These are phyloP conservation scores for Cystoderma amianthinum DNA, from an alignment of 768 basidiomycete species.

Conservation along the genomic window DNA sequence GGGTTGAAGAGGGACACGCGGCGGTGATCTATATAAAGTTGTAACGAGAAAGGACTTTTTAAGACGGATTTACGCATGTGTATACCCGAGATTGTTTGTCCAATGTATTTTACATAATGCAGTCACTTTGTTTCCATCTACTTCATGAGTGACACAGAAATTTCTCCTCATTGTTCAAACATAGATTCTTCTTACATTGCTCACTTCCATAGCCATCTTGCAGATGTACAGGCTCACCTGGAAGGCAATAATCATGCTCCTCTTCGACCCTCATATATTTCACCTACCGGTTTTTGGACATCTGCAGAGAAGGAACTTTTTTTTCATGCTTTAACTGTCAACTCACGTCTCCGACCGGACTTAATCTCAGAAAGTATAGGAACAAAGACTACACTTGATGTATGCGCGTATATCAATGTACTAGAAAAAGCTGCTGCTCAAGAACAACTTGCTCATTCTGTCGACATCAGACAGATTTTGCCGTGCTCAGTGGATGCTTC, in stretches of 20 bases:
- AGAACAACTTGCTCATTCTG: background rate
- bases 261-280: constrained; percentile 24
- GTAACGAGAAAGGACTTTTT: background rate
- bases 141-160: background rate
- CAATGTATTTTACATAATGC: no score
- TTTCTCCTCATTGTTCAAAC: background rate
- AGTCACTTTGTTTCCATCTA: no score
- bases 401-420: constrained; percentile 56
- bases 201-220: constrained; percentile 25
- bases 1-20: background rate
- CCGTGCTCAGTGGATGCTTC: constrained; percentile 44
- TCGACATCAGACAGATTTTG: constrained; percentile 8
- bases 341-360: constrained; percentile 73
- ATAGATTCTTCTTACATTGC: background rate
- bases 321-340: constrained; percentile 59
- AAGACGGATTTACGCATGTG: background rate
- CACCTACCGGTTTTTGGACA: constrained; percentile 51
- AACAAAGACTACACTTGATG: constrained; percentile 61
- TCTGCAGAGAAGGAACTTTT: constrained; percentile 60
- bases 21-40: background rate
- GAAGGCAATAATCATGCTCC: constrained; percentile 19
- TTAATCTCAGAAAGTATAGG: constrained; percentile 63
- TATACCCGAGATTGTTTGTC: background rate
- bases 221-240: constrained; percentile 27
- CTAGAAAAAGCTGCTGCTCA: constrained; percentile 33